phyloP scores from a whole-genome alignment of 1,284 basidiomycete genomes.

The Hemileia vastatrix region DNA sequence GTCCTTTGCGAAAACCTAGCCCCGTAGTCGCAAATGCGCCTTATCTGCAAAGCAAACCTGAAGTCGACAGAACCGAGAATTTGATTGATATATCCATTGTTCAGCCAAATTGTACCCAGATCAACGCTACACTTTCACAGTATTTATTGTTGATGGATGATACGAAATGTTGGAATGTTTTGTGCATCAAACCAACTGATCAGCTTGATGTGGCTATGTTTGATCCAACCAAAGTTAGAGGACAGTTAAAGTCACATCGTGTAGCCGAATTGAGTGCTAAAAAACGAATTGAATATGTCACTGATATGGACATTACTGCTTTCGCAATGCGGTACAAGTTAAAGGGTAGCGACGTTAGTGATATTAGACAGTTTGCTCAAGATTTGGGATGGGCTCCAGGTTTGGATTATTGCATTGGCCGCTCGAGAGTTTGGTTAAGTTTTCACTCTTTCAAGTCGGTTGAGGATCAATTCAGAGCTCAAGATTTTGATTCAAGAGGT shows the following conservation, averaged over 20 bases:
- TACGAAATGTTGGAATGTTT: slow-evolving; percentile 63
- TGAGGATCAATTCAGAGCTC: slow-evolving; percentile 63
- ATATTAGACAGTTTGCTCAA: slow-evolving; percentile 60
- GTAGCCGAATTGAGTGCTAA: slow-evolving; percentile 65
- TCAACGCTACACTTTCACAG: slow-evolving; percentile 70
- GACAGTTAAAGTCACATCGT: slow-evolving; percentile 64
- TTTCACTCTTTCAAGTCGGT: slow-evolving; percentile 73
- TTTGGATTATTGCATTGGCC: slow-evolving; percentile 56
- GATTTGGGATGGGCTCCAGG: slow-evolving; percentile 62
- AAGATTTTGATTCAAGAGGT: slow-evolving; percentile 48
- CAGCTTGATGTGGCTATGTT: slow-evolving; percentile 74
- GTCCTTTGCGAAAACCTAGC: slow-evolving; percentile 40
- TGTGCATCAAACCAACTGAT: slow-evolving; percentile 81
- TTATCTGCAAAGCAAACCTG: not conserved
- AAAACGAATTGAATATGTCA: slow-evolving; percentile 57
- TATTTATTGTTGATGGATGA: slow-evolving; percentile 58
- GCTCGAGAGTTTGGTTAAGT: slow-evolving; percentile 58
- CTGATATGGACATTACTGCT: slow-evolving; percentile 55
- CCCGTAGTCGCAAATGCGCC: not conserved
- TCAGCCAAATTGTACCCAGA: slow-evolving; percentile 68
- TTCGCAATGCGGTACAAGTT: slow-evolving; percentile 57
- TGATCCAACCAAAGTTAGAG: slow-evolving; percentile 71
- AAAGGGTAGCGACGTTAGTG: slow-evolving; percentile 53
- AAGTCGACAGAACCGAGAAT: slow-evolving; percentile 24
- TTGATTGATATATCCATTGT: slow-evolving; percentile 52